Percentiles rank a stretch among this genome's conserved stretches.
Conservation (phyloP, 164 flowering plant species). For the Vitis rupestris region DNA sequence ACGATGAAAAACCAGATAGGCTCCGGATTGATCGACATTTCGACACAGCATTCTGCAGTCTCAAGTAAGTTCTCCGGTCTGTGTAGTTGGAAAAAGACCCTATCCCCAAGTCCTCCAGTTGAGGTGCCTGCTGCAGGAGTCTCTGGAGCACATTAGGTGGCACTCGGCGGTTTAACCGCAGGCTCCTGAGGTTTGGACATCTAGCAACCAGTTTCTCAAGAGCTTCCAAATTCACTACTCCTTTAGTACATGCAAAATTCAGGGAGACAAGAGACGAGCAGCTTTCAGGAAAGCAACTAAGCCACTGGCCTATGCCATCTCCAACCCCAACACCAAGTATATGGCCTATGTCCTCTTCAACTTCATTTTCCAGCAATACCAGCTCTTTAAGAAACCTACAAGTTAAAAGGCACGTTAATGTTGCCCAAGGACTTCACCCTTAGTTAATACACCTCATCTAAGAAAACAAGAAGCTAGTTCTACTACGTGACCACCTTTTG, state of each 20-base stretch:
- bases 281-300: slow-evolving; percentile 7
- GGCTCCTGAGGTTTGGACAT: slow-evolving; percentile 12
- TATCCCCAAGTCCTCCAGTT: slow-evolving; percentile 10
- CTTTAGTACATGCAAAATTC: slow-evolving; percentile 6
- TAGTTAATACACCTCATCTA: too few relatives aligned
- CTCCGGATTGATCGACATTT: slow-evolving; percentile 2
- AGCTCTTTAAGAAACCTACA: slow-evolving; percentile 8
- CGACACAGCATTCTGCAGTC: neutral
- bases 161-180: slow-evolving; percentile 4
- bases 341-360: neutral
- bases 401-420: too few relatives aligned
- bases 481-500: too few relatives aligned
- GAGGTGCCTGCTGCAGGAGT: slow-evolving; percentile 8
- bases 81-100: neutral
- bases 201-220: slow-evolving; percentile 12
- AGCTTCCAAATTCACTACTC: slow-evolving; percentile 3
- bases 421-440: too few relatives aligned
- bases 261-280: slow-evolving; percentile 10
- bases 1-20: neutral
- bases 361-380: slow-evolving; percentile 8
- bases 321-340: too few relatives aligned
- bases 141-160: slow-evolving; percentile 4
- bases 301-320: neutral
- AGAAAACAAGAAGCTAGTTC: too few relatives aligned
- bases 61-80: neutral